Evolutionary conservation across 352 stramenopile genomes (phyloP).

Genomic region (Globisporangium cederbergense): DNA sequence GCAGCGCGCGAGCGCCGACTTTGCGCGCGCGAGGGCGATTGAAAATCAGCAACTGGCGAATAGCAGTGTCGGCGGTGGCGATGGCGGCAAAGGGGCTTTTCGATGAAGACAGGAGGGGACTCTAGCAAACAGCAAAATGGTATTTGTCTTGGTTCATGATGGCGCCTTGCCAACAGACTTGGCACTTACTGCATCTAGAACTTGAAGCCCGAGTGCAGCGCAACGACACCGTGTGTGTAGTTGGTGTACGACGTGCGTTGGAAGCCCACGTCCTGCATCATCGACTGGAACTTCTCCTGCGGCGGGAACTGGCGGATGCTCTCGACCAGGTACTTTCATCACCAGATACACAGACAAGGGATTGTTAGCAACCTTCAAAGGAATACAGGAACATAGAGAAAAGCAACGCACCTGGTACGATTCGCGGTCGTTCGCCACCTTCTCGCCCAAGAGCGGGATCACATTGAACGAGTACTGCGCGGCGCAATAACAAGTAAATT

Average conservation of each 20-base stretch:
- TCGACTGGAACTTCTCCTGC: constrained; percentile 93
- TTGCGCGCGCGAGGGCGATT: constrained; percentile 25
- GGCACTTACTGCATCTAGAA: constrained; percentile 37
- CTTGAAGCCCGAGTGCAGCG: constrained; percentile 97
- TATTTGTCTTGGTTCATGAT: neutral
- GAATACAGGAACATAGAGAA: neutral
- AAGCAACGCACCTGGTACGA: constrained; percentile 91
- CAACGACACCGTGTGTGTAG: constrained; percentile 96
- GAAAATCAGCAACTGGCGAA: neutral
- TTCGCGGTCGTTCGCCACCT: constrained; percentile 93
- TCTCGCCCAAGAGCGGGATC: constrained; percentile 93
- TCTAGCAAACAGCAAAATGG: neutral
- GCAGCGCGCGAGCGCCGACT: constrained; percentile 33
- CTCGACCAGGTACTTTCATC: constrained; percentile 96
- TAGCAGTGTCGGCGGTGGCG: too few species aligned
- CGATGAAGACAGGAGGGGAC: neutral
- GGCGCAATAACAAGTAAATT: neutral
- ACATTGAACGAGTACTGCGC: constrained; percentile 97
- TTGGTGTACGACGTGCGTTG: constrained; percentile 92
- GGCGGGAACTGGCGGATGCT: constrained; percentile 99
- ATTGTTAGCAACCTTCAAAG: neutral
- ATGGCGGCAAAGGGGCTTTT: neutral
- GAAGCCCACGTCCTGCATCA: constrained; percentile 96
- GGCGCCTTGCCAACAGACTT: neutral
- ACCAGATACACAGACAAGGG: neutral